A percentile compares a stretch with the other conserved stretches of the same genome.
Conservation (phyloP, 2,329 filamentous ascomycete species). For the Nothophoma quercina region DNA sequence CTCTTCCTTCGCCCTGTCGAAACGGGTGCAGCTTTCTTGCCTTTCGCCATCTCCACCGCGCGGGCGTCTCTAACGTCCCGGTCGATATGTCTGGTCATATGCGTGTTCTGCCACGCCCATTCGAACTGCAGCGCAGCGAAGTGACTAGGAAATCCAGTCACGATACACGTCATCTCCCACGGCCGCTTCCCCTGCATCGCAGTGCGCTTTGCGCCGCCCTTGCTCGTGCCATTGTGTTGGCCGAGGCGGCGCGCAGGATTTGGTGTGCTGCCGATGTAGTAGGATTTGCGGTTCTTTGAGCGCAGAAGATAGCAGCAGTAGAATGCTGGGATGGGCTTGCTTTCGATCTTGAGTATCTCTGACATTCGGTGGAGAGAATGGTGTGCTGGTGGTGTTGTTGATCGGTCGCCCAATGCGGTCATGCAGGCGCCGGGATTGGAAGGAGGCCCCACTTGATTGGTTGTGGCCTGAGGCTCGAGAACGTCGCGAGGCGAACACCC, state of each 20-base stretch:
- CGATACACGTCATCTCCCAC: slow-evolving; percentile 81
- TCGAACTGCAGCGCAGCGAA: slow-evolving; percentile 93
- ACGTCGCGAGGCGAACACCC: slow-evolving; percentile 24
- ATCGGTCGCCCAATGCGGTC: slow-evolving; percentile 25
- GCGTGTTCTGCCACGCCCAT: slow-evolving; percentile 93
- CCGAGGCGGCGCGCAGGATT: slow-evolving; percentile 83
- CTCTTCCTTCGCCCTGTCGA: slow-evolving; percentile 53
- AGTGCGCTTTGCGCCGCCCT: slow-evolving; percentile 83
- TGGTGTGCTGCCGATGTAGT: slow-evolving; percentile 93
- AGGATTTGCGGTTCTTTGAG: slow-evolving; percentile 74
- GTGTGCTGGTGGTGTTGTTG: slow-evolving; percentile 21
- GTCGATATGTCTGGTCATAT: slow-evolving; percentile 80
- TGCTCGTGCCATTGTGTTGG: slow-evolving; percentile 88
- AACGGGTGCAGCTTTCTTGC: slow-evolving; percentile 35
- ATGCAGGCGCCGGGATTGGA: slow-evolving; percentile 28
- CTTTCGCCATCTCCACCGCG: slow-evolving; percentile 44
- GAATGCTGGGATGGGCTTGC: slow-evolving; percentile 74
- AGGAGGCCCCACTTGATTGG: slow-evolving; percentile 23
- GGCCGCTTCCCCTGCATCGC: slow-evolving; percentile 73
- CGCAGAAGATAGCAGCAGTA: slow-evolving; percentile 94
- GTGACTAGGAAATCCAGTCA: slow-evolving; percentile 87
- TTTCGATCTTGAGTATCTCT: slow-evolving; percentile 28
- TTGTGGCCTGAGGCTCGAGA: slow-evolving; percentile 10
- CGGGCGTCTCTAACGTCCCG: slow-evolving; percentile 42
- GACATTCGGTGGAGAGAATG: slow-evolving; percentile 11